Evolutionary conservation across 148 eudicot species (phyloP).

Genomic region (Limonium bicolor): DNA sequence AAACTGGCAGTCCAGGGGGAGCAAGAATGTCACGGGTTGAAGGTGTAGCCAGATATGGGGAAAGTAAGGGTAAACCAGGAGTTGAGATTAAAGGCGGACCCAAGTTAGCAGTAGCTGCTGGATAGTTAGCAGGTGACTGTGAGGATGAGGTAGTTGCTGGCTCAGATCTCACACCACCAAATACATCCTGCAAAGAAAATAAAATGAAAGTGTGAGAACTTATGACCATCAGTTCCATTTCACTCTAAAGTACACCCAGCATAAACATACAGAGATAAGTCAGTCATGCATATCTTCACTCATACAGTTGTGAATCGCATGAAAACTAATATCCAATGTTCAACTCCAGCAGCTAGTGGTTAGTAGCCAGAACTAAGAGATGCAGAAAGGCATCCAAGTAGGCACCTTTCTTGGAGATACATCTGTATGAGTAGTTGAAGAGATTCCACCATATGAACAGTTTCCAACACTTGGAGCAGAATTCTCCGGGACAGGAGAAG

Average conservation of each 20-base stretch:
- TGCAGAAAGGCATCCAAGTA: slow-evolving; percentile 3
- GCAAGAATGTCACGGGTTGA: too few relatives aligned
- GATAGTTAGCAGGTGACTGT: slow-evolving; percentile 17
- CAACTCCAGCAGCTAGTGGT: neutral
- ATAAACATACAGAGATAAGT: neutral
- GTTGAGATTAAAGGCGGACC: slow-evolving; percentile 14
- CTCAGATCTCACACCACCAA: slow-evolving; percentile 16
- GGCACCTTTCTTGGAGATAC: slow-evolving; percentile 8
- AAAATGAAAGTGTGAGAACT: neutral
- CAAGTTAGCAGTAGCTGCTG: slow-evolving; percentile 22
- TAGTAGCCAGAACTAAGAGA: neutral
- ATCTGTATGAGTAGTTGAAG: slow-evolving; percentile 11
- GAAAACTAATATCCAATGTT: neutral
- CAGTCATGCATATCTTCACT: neutral
- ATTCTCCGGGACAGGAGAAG: slow-evolving; percentile 10
- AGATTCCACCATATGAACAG: slow-evolving; percentile 18
- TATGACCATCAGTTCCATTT: neutral
- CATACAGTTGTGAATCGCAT: neutral
- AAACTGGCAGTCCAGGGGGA: slow-evolving; percentile 24
- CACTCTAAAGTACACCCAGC: neutral
- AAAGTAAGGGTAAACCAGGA: slow-evolving; percentile 25
- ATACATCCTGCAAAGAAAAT: slow-evolving; percentile 14
- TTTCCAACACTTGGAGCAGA: slow-evolving; percentile 13
- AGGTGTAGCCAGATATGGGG: slow-evolving; percentile 27
- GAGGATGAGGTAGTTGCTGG: slow-evolving; percentile 13